Evolutionary conservation across 495 filamentous ascomycete genomes (phyloP), one percentile per base, ranked within the genome.

Genomic region (Podospora comata): DNA sequence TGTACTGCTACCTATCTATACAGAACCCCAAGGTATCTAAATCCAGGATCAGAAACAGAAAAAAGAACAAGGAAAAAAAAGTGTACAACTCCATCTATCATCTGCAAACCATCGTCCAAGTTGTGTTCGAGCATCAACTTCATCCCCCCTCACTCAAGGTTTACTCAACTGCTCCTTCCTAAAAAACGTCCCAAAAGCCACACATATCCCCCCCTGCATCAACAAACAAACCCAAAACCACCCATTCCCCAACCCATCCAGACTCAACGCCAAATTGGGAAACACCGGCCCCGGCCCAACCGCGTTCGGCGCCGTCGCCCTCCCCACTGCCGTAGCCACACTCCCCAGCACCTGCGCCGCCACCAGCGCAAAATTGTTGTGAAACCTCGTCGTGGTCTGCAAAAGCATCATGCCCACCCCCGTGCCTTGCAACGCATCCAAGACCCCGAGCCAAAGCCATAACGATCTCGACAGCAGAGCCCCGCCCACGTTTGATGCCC

Each of bases 111-210:
- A 23, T 23, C 1, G 1, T 23, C 39, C 39, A 48, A 48, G 2
- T 11, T 48, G 39, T 13, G 39, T 48, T 6, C 23, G 23, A 23
- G 0, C 39, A 48, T 48, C 39, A 48, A 48, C 39, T 48, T 48
- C 39, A 18, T 48, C 0, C 39, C 39, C 13, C 15, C 13, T 11
- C 15, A 11, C 15, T 48, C 13, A 88, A 16, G 89, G 89, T 80
- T 90, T 91, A 39, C 82, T 84, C 66, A 90, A 82, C 75, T 90
- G 88, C 76, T 90, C 89, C 79, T 88, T 89, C 60, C 89, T 81
- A 79, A 90, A 91, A 77, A 89, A 90, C 70, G 84, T 78, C 18
- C 88, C 82, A 72, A 88, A 89, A 15, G 88, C 87, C 55, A 86
- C 75, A 72, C 86, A 89, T 67, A 92, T 85, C 44, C 81, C 71